Base-by-base conservation (phyloP, 164 flowering plant species). In the Stephania yunnanensis region DNA sequence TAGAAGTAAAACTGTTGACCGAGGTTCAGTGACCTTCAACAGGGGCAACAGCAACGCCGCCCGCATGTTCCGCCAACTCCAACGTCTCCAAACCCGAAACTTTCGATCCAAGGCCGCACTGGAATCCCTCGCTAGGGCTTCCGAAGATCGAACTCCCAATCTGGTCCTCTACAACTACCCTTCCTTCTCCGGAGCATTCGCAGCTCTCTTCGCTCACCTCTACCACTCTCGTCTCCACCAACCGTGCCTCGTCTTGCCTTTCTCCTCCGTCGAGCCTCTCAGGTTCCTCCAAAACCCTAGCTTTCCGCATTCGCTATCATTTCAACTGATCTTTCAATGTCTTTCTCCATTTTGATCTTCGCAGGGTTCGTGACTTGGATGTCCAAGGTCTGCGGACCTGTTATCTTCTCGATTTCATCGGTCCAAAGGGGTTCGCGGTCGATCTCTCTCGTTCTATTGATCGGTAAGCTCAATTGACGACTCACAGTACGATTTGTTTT, bases 131-230 rank as follows among this genome's bases (percentile, higher is more conserved):
- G 74, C 75, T 46, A 87, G 68, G 78, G 97, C 95, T 25, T 79
- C 88, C 0, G 88, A 87, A 70, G 85, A 81, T 6, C 83, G 68
- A 80, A 81, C 79, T 20, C 87, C 90, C 46, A 86, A 87, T 75
- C 31, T 95, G 15, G 86, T 85, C 12, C 87, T 95, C 69, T 95
- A 95, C 91, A 93, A 93, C 78, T 95, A 95, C 80, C 98, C 99
- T 0, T 92, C 97, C 0, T 87, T 91, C 79, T 88, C 97, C 10
- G 98, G 98, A 10, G 93, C 97, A 0, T 88, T 83, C 73, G 80
- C 92, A 0, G 92, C 99, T 69, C 91, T 93, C 50, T 92, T 89
- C 80, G 92, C 98, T 75, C 92, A 78, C 74, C 87, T 92, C 82
- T 93, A 87, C 83, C 97, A 93, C 82, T 79, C 90, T 71, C 91